Evolutionary conservation across 371 early-diverging fungal species (phyloP).

Genomic region (Mortierella sp.): DNA sequence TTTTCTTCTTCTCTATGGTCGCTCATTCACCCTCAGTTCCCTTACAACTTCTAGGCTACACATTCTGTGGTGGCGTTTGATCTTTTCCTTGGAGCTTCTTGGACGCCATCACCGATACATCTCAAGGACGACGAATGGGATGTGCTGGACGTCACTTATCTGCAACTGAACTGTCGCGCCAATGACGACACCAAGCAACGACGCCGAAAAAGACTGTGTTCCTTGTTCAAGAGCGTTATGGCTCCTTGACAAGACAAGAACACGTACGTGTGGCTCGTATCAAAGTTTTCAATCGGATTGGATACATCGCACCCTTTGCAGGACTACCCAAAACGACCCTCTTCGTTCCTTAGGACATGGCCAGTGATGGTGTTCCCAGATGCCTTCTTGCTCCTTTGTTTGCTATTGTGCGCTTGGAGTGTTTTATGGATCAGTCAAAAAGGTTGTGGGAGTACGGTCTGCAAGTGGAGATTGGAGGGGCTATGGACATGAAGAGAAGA

Average conservation of each 20-base stretch:
- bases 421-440: no score
- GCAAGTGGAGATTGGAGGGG: not conserved
- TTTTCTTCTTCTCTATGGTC: not conserved
- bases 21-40: not conserved
- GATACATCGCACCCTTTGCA: constrained; percentile 49
- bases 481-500: not conserved
- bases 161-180: constrained; percentile 42
- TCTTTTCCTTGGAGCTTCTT: not conserved
- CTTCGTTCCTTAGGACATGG: not conserved
- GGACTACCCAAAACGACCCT: constrained; percentile 2
- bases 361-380: no score
- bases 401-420: no score
- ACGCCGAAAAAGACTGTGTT: constrained; percentile 20
- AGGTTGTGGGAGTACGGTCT: no score
- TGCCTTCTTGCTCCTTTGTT: constrained; percentile 1
- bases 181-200: constrained; percentile 39
- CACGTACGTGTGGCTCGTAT: constrained; percentile 25
- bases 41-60: not conserved
- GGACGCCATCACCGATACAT: not conserved
- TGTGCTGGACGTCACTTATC: not conserved
- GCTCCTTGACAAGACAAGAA: no score
- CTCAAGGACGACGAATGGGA: not conserved
- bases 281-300: constrained; percentile 53
- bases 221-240: no score
- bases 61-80: no score